These are phyloP conservation scores for Fusarium decemcellulare DNA, from an alignment of 2,329 filamentous ascomycete genomes.

Conservation along the genomic window DNA sequence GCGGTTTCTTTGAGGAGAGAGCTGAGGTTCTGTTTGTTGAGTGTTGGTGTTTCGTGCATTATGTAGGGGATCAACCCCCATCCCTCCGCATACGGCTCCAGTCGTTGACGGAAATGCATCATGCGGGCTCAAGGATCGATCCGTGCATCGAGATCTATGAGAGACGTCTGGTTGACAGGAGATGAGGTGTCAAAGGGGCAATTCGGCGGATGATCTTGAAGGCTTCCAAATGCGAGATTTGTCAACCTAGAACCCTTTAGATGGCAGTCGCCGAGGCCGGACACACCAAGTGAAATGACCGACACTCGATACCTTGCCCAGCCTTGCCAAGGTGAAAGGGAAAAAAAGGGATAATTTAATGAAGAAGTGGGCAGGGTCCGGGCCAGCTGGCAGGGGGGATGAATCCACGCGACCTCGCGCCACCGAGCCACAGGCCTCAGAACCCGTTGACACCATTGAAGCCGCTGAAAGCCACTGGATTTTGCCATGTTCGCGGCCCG, in stretches of 20 bases:
- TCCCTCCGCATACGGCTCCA: slow-evolving; percentile 3
- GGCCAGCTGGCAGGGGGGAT: slow-evolving; percentile 4
- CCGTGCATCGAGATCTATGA: slow-evolving; percentile 3
- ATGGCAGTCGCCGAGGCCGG: neutral
- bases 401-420: slow-evolving; percentile 1
- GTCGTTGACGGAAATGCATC: slow-evolving; percentile 5
- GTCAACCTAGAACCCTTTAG: neutral
- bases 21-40: slow-evolving; percentile 8
- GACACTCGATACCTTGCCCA: slow-evolving; percentile 11
- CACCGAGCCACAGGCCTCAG: slow-evolving; percentile 17
- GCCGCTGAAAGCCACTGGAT: slow-evolving; percentile 21
- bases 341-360: slow-evolving; percentile 38
- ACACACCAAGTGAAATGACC: neutral
- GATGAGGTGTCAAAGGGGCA: slow-evolving; percentile 1
- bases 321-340: slow-evolving; percentile 24
- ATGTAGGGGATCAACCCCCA: slow-evolving; percentile 10
- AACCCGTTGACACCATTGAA: slow-evolving; percentile 27
- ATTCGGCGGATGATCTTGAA: slow-evolving; percentile 13
- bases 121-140: slow-evolving; percentile 7
- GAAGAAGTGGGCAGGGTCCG: slow-evolving; percentile 13
- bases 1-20: neutral
- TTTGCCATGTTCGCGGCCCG: neutral
- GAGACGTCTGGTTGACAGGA: slow-evolving; percentile 5
- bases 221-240: neutral
- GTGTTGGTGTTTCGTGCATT: neutral